Evolutionary conservation across 306 rosid genomes (phyloP).

Genomic region (Bauhinia variegata): DNA sequence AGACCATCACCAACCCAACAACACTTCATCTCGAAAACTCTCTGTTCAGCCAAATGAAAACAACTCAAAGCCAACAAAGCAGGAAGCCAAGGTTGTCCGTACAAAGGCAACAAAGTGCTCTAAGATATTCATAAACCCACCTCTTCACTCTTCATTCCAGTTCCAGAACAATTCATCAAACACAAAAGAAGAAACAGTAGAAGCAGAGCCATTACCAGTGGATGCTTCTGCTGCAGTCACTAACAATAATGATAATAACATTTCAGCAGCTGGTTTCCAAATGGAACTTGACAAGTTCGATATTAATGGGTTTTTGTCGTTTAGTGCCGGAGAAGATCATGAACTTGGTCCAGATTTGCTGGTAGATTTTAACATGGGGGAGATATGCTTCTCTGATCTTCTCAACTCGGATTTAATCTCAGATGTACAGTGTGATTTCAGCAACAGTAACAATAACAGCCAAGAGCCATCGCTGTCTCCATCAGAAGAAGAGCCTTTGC

Average conservation of each 20-base stretch:
- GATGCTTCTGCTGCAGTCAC: neutral
- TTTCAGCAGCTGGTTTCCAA: neutral
- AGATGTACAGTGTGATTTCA: constrained; percentile 12
- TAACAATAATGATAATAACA: no score
- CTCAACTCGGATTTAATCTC: constrained; percentile 45
- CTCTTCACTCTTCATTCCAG: constrained; percentile 20
- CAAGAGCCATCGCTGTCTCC: constrained; percentile 23
- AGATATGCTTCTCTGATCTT: constrained; percentile 40
- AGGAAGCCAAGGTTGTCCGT: constrained; percentile 27
- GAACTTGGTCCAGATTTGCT: constrained; percentile 14
- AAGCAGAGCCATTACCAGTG: neutral
- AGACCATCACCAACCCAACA: constrained; percentile 1
- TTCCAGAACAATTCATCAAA: constrained; percentile 15
- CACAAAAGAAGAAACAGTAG: neutral
- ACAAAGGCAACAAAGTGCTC: constrained; percentile 52
- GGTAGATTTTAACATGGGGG: constrained; percentile 37
- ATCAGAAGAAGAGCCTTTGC: constrained; percentile 29
- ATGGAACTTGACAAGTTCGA: neutral
- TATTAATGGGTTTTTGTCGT: constrained; percentile 12
- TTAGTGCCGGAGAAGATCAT: constrained; percentile 6
- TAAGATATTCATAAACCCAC: constrained; percentile 32
- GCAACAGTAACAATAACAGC: neutral
- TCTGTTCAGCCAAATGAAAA: constrained; percentile 2
- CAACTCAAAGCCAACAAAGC: neutral
- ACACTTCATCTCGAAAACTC: neutral